Evolutionary conservation across 257 asterid genomes (phyloP), one percentile per base, ranked within the genome.

Genomic region (Ophiorrhiza pumila): DNA sequence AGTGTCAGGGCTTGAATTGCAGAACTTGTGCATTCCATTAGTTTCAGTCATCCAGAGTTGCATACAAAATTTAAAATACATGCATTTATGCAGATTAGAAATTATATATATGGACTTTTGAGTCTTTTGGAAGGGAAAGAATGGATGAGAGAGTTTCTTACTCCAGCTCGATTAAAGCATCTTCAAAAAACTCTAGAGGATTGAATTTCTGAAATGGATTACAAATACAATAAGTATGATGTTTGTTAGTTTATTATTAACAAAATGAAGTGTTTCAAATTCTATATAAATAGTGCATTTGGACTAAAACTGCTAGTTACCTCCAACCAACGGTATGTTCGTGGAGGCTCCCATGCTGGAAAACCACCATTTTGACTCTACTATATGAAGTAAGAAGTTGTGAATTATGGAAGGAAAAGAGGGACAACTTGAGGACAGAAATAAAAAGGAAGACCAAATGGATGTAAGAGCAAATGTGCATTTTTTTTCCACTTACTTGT

Each of bases 301-400:
- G n/a, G n/a, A n/a, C n/a, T 1, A 14, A 3, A 41, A n/a, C n/a
- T n/a, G n/a, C 41, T 9, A 2, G 8, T 68, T 78, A 83, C 90
- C 93, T 88, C 93, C 37, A 88, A 18, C 89, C 91, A 88, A 1
- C 53, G 72, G 31, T 81, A 62, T n/a, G 88, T 86, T 57, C 82
- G 58, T 14, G 43, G 67, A 63, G 91, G 89, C 83, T 88, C 93
- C 93, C 93, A 84, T 41, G 87, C 89, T 10, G 89, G 68, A 71
- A 84, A 79, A 17, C 93, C 88, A 42, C 93, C 93, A 45, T 71
- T 82, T 25, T 13, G 63, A 57, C 89, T 83, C 90, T 87, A 52
- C n/a, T 25, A 34, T 45, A 52, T 27, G 23, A 53, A 27, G 11
- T 8, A 2, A 20, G 37, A 2, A 3, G 7, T 10, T 62, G 50